Base-by-base conservation (phyloP, 2,329 filamentous ascomycete species). In the Pseudophaeomoniella oleicola region DNA sequence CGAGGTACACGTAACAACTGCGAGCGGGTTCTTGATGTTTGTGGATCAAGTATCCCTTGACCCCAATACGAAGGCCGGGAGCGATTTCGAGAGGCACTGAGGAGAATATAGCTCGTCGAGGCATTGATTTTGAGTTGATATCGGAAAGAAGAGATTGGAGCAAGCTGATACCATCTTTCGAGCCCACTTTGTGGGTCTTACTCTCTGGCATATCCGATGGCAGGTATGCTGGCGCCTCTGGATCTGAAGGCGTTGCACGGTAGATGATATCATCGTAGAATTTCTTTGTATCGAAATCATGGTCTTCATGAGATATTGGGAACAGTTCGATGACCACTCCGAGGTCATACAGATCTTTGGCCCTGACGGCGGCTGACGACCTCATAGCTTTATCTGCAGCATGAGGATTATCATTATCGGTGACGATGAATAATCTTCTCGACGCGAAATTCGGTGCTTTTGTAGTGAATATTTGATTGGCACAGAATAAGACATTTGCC, bases 191-290 rank as follows among this genome's bases (percentile, higher is more conserved):
- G 34, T 78, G 72, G 33, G 79, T 67, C 27, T 54, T 54, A 16
- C 46, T 57, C 39, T 55, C 49, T 36, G 33, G 50, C 54, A 5
- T 68, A 59, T 51, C 71, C 50, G 38, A 62, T 5, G 57, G 62
- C 6, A 73, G 56, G 27, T 71, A 64, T 5, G 66, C 60, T 9
- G 72, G 69, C 3, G 73, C 75, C 44, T 81, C 80, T 39, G 84
- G 82, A 32, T 84, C 76, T 9, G 69, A 63, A 3, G 81, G 74
- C 19, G 82, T 63, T 3, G 65, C 72, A 39, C 78, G 81, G 58
- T 96, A 96, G 41, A 96, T 79, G 34, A 98, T 90, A 52, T 94
- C 86, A 81, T 96, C 84, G 56, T 94, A 98, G 57, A 98, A 98
- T 39, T 81, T 87, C 39, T 73, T 67, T 3, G 83, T 66, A 45